Conservation (phyloP, 805 yeast genomes). For the Schwanniomyces yamadae region DNA sequence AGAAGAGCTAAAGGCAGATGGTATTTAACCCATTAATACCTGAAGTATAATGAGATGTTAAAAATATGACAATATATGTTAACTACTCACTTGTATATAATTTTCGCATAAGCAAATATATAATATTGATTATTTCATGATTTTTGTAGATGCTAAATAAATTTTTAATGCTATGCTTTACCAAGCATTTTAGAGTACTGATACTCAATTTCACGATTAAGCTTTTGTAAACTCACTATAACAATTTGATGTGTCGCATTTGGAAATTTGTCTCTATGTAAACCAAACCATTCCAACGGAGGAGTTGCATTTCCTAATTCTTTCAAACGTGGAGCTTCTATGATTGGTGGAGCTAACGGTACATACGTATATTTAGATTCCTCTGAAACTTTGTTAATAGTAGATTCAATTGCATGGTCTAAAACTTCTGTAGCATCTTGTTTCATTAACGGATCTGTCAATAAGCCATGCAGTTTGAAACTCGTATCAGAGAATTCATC, state of each 20-base stretch:
- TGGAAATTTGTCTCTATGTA: constrained; percentile 84
- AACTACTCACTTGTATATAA: background rate
- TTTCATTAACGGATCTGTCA: constrained; percentile 12
- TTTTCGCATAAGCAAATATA: too few relatives aligned
- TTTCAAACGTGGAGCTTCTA: constrained; percentile 84
- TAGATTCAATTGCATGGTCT: constrained; percentile 38
- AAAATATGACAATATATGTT: background rate
- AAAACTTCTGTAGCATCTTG: constrained; percentile 22
- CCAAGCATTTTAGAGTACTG: constrained; percentile 52
- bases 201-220: constrained; percentile 66
- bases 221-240: constrained; percentile 68
- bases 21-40: constrained; percentile 72
- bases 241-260: constrained; percentile 79
- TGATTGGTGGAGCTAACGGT: constrained; percentile 72
- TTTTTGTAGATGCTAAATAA: background rate
- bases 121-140: too few relatives aligned
- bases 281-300: constrained; percentile 97
- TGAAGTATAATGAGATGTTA: constrained; percentile 1
- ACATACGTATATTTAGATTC: constrained; percentile 51
- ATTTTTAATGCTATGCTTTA: constrained; percentile 30
- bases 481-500: constrained; percentile 7
- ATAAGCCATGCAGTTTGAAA: constrained; percentile 5
- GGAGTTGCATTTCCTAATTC: constrained; percentile 98
- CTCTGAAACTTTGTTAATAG: constrained; percentile 35
- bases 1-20: constrained; percentile 90